Conservation (phyloP, 192 early-diverging fungal species). For the Pilaira anomala region DNA sequence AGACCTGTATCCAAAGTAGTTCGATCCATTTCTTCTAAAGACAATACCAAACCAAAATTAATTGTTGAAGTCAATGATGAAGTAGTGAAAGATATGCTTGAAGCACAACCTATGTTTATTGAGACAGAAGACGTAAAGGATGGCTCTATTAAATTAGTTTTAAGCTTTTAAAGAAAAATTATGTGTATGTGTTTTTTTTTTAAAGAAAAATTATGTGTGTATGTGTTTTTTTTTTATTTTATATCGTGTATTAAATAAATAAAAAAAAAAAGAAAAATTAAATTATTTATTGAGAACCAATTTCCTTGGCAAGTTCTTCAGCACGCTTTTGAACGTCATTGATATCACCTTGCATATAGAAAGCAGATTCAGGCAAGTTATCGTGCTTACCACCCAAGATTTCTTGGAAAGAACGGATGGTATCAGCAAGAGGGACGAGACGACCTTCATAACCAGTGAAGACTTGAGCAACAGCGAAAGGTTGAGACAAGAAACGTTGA, state of each 20-base stretch:
- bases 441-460: slow-evolving; percentile 97
- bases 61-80: slow-evolving; percentile 57
- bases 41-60: slow-evolving; percentile 43
- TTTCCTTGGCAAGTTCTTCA: slow-evolving; percentile 45
- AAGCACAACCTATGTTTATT: slow-evolving; percentile 66
- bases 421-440: slow-evolving; percentile 85
- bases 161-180: slow-evolving; percentile 38
- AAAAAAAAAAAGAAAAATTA: slow-evolving; percentile 39
- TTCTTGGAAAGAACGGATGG: slow-evolving; percentile 96
- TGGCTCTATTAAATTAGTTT: slow-evolving; percentile 38
- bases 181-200: background rate
- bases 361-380: slow-evolving; percentile 88
- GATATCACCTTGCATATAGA: slow-evolving; percentile 98
- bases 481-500: slow-evolving; percentile 98
- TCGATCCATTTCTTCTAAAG: slow-evolving; percentile 26
- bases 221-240: too few species aligned
- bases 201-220: background rate
- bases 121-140: slow-evolving; percentile 40
- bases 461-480: slow-evolving; percentile 93
- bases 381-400: slow-evolving; percentile 98
- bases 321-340: slow-evolving; percentile 92
- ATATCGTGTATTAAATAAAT: too few species aligned
- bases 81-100: slow-evolving; percentile 56
- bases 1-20: slow-evolving; percentile 41
- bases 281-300: slow-evolving; percentile 24